Conservation (phyloP, 345 rosid species). For the Microthlaspi erraticum region DNA sequence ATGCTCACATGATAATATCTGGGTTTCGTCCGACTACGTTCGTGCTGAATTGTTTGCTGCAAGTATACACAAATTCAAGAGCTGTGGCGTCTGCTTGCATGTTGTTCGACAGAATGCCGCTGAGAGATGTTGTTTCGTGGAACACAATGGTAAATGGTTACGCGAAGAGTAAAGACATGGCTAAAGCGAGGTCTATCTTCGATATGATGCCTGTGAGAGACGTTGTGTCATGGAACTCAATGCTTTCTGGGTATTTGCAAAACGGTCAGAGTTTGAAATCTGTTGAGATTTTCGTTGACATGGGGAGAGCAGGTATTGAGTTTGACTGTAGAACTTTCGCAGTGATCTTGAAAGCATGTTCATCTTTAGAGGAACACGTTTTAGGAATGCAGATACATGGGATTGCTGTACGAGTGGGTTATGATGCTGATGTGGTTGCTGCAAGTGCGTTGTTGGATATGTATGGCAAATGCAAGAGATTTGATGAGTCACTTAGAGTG, state of each 20-base stretch:
- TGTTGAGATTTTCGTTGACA: constrained; percentile 58
- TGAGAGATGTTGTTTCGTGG: constrained; percentile 75
- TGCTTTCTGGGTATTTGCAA: constrained; percentile 75
- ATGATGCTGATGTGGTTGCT: constrained; percentile 63
- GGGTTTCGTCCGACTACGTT: constrained; percentile 74
- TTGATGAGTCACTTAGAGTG: constrained; percentile 58
- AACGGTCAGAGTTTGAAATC: constrained; percentile 57
- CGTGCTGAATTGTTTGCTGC: constrained; percentile 77
- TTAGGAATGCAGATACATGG: constrained; percentile 83
- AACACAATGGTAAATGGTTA: constrained; percentile 68
- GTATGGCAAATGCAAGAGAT: constrained; percentile 82
- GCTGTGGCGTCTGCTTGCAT: constrained; percentile 53
- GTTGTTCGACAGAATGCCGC: constrained; percentile 71
- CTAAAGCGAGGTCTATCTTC: constrained; percentile 54
- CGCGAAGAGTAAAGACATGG: constrained; percentile 59
- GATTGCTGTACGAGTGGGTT: constrained; percentile 57
- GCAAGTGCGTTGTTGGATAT: constrained; percentile 87
- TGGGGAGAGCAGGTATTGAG: constrained; percentile 54
- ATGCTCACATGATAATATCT: constrained; percentile 70
- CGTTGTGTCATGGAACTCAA: constrained; percentile 84
- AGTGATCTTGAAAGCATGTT: constrained; percentile 64
- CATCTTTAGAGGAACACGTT: constrained; percentile 48
- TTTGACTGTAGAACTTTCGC: constrained; percentile 70
- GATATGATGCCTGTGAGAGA: constrained; percentile 69
- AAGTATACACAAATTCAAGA: constrained; percentile 57